These are phyloP conservation scores for Suillus luteus DNA, from an alignment of 768 basidiomycete genomes.

Conservation along the genomic window DNA sequence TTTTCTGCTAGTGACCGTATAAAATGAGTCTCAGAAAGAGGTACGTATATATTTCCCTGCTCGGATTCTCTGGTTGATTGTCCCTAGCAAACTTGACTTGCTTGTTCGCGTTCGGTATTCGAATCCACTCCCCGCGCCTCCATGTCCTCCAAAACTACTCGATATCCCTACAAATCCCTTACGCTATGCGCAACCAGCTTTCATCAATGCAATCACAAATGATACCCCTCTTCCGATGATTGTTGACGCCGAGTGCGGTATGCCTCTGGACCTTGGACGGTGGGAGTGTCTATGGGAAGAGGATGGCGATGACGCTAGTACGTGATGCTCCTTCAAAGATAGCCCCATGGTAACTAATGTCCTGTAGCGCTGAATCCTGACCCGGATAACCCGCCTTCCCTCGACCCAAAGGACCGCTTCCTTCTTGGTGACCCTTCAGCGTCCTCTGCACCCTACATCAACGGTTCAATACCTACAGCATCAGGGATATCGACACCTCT, in stretches of 20 bases:
- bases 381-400: constrained; percentile 51
- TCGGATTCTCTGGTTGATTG: neutral
- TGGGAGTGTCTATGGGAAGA: constrained; percentile 88
- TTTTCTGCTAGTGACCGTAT: neutral
- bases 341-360: neutral
- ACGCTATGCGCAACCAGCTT: constrained; percentile 86
- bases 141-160: constrained; percentile 95
- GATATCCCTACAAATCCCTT: constrained; percentile 88
- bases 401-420: constrained; percentile 77
- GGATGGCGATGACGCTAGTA: constrained; percentile 68
- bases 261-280: constrained; percentile 88
- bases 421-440: constrained; percentile 69
- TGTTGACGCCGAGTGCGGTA: constrained; percentile 94
- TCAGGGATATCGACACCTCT: constrained; percentile 47
- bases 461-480: constrained; percentile 37
- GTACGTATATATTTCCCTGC: constrained; percentile 26
- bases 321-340: constrained; percentile 23
- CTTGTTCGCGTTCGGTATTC: constrained; percentile 91
- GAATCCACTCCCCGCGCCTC: constrained; percentile 93
- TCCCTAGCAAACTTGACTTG: constrained; percentile 79
- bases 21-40: constrained; percentile 62
- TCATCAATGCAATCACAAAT: constrained; percentile 76
- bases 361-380: constrained; percentile 65
- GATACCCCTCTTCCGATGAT: constrained; percentile 92
- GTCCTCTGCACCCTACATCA: constrained; percentile 43